Base-by-base conservation (phyloP, 2,329 filamentous ascomycete genomes). In the Neofusicoccum ribis region DNA sequence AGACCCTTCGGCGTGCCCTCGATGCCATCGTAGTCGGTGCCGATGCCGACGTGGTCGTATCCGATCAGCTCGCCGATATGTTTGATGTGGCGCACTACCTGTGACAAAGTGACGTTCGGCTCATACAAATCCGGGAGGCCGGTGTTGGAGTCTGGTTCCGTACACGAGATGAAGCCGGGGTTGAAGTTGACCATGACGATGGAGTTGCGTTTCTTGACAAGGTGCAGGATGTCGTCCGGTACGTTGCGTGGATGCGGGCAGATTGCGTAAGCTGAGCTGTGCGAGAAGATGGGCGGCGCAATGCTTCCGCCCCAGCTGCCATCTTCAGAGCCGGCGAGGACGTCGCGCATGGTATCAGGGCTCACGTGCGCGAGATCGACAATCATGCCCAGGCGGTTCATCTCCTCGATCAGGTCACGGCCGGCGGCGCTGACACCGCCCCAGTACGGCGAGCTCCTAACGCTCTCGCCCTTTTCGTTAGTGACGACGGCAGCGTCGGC, bases 351-450 rank as follows among this genome's bases (percentile, higher is more conserved):
- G 0, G 93, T 97, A 66, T 94, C 90, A 65, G 86, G 85, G 70
- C 90, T 85, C 27, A 89, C 87, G 76, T 97, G 94, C 6, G 91
- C 85, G 41, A 97, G 83, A 74, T 97, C 94, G 46, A 98, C 91
- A n/a, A 97, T 88, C 89, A 97, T 93, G 31, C 94, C 94, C 1
- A 97, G 82, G 3, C 94, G 86, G 76, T 97, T 98, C 93, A 98
- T 97, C 81, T 98, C 94, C 41, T 83, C 82, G 50, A 98, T 82
- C 0, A 97, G 79, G 12, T 83, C 75, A 60, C 86, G 85, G 4
- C 94, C 94, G 1, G 84, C 83, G 0, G 84, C 81, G 66, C 90
- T 94, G 1, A 98, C 83, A 2, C 94, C 94, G 61, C 84, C 81
- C 86, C 89, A 91, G 64, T 85, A 80, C 0, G 90, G 86, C 61